Evolutionary conservation across 495 filamentous ascomycete genomes (phyloP).

Genomic region (Xylaria nigripes): DNA sequence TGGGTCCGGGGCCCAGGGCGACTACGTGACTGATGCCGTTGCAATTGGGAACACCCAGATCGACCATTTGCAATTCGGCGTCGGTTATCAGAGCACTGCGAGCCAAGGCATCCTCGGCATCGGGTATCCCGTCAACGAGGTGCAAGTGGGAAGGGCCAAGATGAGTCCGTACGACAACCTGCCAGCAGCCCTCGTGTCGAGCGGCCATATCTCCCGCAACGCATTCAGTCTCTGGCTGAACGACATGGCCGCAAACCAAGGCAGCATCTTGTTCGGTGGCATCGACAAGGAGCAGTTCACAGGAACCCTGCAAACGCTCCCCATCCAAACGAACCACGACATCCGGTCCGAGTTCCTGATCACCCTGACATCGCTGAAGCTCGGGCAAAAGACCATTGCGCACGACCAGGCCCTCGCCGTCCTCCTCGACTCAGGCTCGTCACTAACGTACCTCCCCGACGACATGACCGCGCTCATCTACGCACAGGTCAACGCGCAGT

Average conservation of each 20-base stretch:
- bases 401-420: constrained; percentile 56
- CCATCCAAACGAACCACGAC: constrained; percentile 54
- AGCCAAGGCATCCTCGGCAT: constrained; percentile 80
- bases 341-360: constrained; percentile 71
- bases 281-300: constrained; percentile 74
- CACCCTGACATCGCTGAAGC: constrained; percentile 52
- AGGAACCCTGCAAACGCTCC: constrained; percentile 65
- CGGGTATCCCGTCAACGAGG: constrained; percentile 79
- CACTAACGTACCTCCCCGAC: constrained; percentile 80
- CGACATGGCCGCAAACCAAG: constrained; percentile 64
- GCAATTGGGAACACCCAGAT: constrained; percentile 56
- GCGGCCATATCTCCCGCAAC: constrained; percentile 64
- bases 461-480: constrained; percentile 56
- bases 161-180: constrained; percentile 66
- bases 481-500: constrained; percentile 54
- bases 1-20: constrained; percentile 68
- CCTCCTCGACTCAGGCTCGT: constrained; percentile 84
- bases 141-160: constrained; percentile 56
- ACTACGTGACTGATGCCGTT: constrained; percentile 77
- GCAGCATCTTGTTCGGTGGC: constrained; percentile 85
- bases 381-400: constrained; percentile 42
- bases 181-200: constrained; percentile 61
- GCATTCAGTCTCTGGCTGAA: constrained; percentile 90
- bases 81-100: constrained; percentile 69
- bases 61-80: constrained; percentile 69